Evolutionary conservation across 805 yeast species (phyloP).

Genomic region (Saccharomycopsis guyanensis): DNA sequence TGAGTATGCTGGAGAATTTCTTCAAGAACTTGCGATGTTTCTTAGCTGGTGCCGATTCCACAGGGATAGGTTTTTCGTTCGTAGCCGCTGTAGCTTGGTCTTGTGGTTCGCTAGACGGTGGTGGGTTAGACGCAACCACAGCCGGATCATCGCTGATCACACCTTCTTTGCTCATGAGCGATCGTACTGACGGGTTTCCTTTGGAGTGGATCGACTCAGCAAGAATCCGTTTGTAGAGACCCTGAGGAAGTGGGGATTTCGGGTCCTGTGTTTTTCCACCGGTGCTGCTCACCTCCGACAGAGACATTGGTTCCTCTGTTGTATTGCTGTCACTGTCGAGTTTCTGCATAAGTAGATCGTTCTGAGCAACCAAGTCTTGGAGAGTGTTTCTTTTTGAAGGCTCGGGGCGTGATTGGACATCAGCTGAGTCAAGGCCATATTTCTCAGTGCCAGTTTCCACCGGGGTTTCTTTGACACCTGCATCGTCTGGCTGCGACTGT

Average conservation of each 20-base stretch:
- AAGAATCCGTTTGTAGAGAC: slow-evolving; percentile 2
- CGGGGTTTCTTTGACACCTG: no score
- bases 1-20: not conserved
- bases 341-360: not conserved
- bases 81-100: no score
- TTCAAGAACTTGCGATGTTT: not conserved
- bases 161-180: slow-evolving; percentile 11
- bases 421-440: no score
- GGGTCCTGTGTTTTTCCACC: not conserved
- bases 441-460: no score
- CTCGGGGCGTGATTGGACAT: not conserved
- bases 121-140: not conserved
- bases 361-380: slow-evolving; percentile 3
- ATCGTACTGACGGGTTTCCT: slow-evolving; percentile 8
- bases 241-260: not conserved
- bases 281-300: not conserved
- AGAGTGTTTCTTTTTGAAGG: not conserved
- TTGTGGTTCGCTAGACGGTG: no score
- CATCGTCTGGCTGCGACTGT: no score
- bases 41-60: not conserved
- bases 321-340: not conserved
- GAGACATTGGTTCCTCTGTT: not conserved
- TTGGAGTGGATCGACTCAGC: slow-evolving; percentile 5
- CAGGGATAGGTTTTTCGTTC: not conserved
- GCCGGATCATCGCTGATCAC: not conserved